These are phyloP conservation scores for Clavaria fumosa DNA, from an alignment of 768 basidiomycete genomes.

Conservation along the genomic window DNA sequence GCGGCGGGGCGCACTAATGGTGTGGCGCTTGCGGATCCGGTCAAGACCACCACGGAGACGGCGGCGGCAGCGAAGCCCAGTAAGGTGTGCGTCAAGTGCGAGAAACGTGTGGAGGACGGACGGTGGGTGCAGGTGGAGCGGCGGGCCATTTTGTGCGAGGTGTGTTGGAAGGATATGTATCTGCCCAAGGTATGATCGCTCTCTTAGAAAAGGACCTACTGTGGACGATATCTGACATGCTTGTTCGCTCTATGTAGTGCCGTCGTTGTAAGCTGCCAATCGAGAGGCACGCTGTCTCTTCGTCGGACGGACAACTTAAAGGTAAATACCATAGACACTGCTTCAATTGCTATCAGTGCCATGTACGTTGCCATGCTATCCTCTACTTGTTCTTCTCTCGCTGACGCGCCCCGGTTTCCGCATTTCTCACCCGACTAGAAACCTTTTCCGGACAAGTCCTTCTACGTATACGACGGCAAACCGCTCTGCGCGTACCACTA, in stretches of 20 bases:
- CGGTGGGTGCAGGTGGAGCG: conserved; percentile 70
- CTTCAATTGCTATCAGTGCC: conserved; percentile 77
- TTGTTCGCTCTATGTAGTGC: conserved; percentile 33
- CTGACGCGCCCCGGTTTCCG: not conserved
- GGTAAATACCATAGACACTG: conserved; percentile 90
- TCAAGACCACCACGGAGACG: conserved; percentile 11
- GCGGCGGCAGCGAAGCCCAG: conserved; percentile 21
- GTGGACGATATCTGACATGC: conserved; percentile 5
- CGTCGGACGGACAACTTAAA: conserved; percentile 85
- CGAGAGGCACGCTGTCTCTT: conserved; percentile 83
- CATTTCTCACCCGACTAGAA: conserved; percentile 26
- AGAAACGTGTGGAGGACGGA: conserved; percentile 56
- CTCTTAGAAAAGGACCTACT: conserved; percentile 4
- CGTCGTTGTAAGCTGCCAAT: conserved; percentile 78
- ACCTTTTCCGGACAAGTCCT: conserved; percentile 84
- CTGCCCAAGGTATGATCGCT: conserved; percentile 58
- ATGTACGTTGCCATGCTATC: conserved; percentile 37
- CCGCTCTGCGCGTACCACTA: conserved; percentile 89
- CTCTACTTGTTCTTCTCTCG: conserved; percentile 3
- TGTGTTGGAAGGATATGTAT: conserved; percentile 94
- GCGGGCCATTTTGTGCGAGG: conserved; percentile 70
- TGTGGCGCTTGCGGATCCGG: not conserved
- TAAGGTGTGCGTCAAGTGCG: conserved; percentile 53
- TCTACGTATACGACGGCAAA: conserved; percentile 84
- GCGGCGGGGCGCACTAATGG: too few species aligned